Base-by-base conservation (phyloP, 148 eudicot species). In the Nyssa sinensis region DNA sequence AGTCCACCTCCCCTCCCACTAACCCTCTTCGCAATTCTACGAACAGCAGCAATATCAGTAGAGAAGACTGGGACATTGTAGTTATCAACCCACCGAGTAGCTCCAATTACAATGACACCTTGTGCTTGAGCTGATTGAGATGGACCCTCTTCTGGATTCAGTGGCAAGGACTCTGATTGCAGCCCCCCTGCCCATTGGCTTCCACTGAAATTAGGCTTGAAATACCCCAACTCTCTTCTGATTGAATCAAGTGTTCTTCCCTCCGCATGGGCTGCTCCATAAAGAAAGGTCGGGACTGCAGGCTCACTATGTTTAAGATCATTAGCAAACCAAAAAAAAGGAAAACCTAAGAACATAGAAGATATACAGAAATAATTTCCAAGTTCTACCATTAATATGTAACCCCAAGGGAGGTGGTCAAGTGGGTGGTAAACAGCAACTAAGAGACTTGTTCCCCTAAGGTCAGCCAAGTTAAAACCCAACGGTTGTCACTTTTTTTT, bases 11-110 rank as follows among this genome's bases (percentile, higher is more conserved):
- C 93, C 74, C 89, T 84, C 44, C 85, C 92, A 30, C 98, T 92
- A 6, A 90, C 84, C 70, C 82, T 82, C 77, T 84, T 88, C 4
- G 97, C 93, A 29, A 94, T 81, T 71, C 79, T 88, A 28, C 86
- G 86, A 81, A 83, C 91, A 19, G 80, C 71, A 41, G 86, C 73
- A 71, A 94, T 83, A 72, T 92, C 84, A 19, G 78, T 81, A 1
- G 95, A 74, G 62, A 77, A 84, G 53, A 91, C 75, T 1, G 98
- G 98, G 37, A 94, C 83, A 4, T 92, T 94, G 77, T 90, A 94
- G 86, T 94, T 92, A 72, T 84, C 98, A 12, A 94, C 92, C 98
- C 98, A 94, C 44, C 51, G 82, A 17, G 96, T 94, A 33, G 95
- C 86, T 70, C 98, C 98, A 65, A 94, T 73, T 7, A 85, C 86